Percentiles rank a stretch among this genome's conserved stretches.
Conservation (phyloP, 116 monocot species). For the Cymodocea nodosa region DNA sequence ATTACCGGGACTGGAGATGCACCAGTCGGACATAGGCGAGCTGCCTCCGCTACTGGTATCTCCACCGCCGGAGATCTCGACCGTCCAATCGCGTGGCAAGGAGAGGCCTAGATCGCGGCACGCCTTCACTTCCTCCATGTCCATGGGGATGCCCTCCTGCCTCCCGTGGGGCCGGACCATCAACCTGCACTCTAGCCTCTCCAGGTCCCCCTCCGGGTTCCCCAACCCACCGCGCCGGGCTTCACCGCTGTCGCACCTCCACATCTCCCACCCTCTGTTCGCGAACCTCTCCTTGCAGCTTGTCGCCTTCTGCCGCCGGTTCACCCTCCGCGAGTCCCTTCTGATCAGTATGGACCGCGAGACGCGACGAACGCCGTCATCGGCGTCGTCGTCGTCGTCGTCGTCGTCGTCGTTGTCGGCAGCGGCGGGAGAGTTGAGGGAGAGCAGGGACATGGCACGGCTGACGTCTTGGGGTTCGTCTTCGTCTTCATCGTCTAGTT, state of each 20-base stretch:
- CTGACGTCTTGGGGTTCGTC: neutral
- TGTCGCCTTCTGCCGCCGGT: neutral
- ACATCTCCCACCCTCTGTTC: slow-evolving; percentile 30
- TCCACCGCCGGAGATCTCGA: slow-evolving; percentile 30
- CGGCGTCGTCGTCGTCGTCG: too few relatives aligned
- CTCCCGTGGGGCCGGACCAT: slow-evolving; percentile 14
- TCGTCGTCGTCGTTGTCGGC: too few relatives aligned
- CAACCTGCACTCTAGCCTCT: slow-evolving; percentile 12
- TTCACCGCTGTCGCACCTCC: neutral
- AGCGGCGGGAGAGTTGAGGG: too few relatives aligned
- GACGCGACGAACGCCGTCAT: too few relatives aligned
- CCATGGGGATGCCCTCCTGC: slow-evolving; percentile 32
- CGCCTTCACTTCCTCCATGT: slow-evolving; percentile 59
- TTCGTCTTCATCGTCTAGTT: neutral
- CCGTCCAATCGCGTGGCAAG: slow-evolving; percentile 51
- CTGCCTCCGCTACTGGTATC: neutral
- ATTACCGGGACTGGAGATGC: neutral
- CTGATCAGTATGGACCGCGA: too few relatives aligned
- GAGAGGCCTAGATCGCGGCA: slow-evolving; percentile 54
- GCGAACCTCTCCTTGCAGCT: slow-evolving; percentile 17
- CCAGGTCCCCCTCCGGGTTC: slow-evolving; percentile 2
- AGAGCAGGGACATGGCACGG: too few relatives aligned
- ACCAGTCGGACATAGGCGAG: neutral
- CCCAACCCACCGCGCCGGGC: neutral
- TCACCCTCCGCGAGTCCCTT: neutral